These are phyloP conservation scores for Xylariaceae sp. DNA, from an alignment of 2,329 filamentous ascomycete species.

Conservation along the genomic window DNA sequence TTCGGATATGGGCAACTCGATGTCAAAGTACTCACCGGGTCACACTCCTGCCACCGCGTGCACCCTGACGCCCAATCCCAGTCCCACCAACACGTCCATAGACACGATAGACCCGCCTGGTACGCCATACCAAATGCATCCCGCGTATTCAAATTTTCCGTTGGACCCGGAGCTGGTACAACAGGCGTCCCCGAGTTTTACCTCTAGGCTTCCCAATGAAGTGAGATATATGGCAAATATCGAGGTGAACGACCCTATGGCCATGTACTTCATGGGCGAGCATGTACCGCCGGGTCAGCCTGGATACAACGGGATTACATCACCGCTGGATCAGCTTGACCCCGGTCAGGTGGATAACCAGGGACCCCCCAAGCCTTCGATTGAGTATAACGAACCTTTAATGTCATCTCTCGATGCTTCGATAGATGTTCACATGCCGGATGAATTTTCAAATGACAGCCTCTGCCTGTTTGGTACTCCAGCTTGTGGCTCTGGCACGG, in stretches of 20 bases:
- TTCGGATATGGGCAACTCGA: slow-evolving; percentile 12
- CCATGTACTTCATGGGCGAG: slow-evolving; percentile 28
- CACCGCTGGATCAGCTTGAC: slow-evolving; percentile 1
- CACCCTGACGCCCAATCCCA: slow-evolving; percentile 28
- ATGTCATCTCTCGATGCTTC: slow-evolving; percentile 20
- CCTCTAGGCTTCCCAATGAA: slow-evolving; percentile 40
- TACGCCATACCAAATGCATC: slow-evolving; percentile 29
- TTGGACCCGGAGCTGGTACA: slow-evolving; percentile 27
- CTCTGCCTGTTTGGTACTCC: slow-evolving; percentile 25
- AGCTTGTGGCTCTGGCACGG: slow-evolving; percentile 17
- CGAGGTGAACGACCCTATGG: slow-evolving; percentile 33
- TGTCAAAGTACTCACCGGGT: slow-evolving; percentile 15
- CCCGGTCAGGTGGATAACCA: background rate
- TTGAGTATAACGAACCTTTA: slow-evolving; percentile 9
- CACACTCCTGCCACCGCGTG: slow-evolving; percentile 15
- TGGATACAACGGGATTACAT: slow-evolving; percentile 16
- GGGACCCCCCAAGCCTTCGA: background rate
- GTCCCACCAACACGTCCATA: slow-evolving; percentile 24
- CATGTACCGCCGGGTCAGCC: slow-evolving; percentile 23
- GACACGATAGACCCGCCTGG: slow-evolving; percentile 22
- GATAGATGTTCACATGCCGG: slow-evolving; percentile 11
- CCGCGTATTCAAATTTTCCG: slow-evolving; percentile 22
- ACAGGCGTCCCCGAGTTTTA: slow-evolving; percentile 38
- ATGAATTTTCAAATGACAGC: slow-evolving; percentile 10
- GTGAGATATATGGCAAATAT: slow-evolving; percentile 40